Conservation (phyloP, 1,284 basidiomycete species). For the Pseudozyma tsukubaensis region DNA sequence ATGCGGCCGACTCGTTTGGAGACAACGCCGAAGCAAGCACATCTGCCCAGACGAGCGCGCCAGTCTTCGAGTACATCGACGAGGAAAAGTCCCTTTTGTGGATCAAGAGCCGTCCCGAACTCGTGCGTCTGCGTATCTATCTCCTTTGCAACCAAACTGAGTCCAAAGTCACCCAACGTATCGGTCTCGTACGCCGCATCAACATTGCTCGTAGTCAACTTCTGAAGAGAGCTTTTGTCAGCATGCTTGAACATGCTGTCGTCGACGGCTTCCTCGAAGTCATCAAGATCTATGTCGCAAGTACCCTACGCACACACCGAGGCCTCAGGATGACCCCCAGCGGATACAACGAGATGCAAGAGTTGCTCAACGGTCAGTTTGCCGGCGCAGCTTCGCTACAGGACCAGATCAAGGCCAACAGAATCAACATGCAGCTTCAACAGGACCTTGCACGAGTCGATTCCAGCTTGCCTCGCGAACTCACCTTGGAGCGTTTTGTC, state of each 20-base stretch:
- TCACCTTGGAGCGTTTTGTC: constrained; percentile 39
- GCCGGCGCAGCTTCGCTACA: constrained; percentile 19
- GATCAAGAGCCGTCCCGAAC: constrained; percentile 54
- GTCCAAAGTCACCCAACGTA: constrained; percentile 31
- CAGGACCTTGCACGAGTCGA: constrained; percentile 32
- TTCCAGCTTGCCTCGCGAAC: constrained; percentile 29
- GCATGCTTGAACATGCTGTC: constrained; percentile 36
- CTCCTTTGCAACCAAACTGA: constrained; percentile 27
- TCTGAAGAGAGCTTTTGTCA: constrained; percentile 15
- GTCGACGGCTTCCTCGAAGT: constrained; percentile 45
- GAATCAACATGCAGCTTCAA: constrained; percentile 16
- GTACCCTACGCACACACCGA: constrained; percentile 11
- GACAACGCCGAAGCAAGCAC: neutral
- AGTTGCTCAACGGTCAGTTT: constrained; percentile 22
- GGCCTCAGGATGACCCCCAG: constrained; percentile 42
- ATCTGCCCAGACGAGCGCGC: neutral
- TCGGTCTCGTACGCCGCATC: constrained; percentile 26
- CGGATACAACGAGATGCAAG: constrained; percentile 37
- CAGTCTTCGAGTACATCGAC: constrained; percentile 40
- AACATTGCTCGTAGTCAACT: constrained; percentile 3
- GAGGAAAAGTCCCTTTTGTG: constrained; percentile 40
- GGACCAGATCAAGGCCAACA: constrained; percentile 22
- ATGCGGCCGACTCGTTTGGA: neutral
- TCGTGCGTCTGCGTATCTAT: constrained; percentile 48
- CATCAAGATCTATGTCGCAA: constrained; percentile 23